Base-by-base conservation (phyloP, 2,329 filamentous ascomycete species). In the Epichloe gansuensis region DNA sequence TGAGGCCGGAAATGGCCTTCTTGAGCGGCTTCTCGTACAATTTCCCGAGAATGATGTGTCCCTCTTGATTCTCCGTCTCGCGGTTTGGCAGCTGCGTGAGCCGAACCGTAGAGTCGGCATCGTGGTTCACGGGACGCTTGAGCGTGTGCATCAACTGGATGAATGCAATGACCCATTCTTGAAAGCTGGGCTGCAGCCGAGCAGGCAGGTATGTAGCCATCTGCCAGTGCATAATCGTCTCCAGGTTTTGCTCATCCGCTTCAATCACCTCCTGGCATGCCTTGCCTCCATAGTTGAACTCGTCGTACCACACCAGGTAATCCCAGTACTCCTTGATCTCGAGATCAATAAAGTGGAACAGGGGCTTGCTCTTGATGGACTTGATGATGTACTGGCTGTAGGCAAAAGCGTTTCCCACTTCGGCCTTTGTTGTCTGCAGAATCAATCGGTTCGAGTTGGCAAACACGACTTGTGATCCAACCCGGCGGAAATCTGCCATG, bases 281-380 rank as follows among this genome's bases (percentile, higher is more conserved):
- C 63, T 94, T 94, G 55, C 93, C 93, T 51, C 93, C 94, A 62
- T 97, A 97, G 72, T 99, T 98, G 75, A 91, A 96, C 68, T 96
- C 89, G 60, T 99, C 93, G 59, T 97, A 97, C 93, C 93, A 99
- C 4, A 96, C 83, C 0, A 99, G 81, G 62, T 96, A 97, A 66
- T 99, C 93, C 93, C 93, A 99, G 68, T 96, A 99, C 65, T 98
- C 93, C 59, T 91, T 95, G 67, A 99, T 93, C 60, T 96, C 88
- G 3, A 99, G 76, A 61, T 98, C 93, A 56, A 99, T 82, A 64
- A 98, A 98, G 67, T 96, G 88, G 70, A 99, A 99, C 0, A 96
- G 77, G 0, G 93, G 89, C 63, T 96, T 96, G 52, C 82, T 83
- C 68, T 95, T 91, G 71, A 99, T 96, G 0, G 90, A 95, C 71